phyloP scores from a whole-genome alignment of 768 basidiomycete genomes.

The Hygrocybe punicea region DNA sequence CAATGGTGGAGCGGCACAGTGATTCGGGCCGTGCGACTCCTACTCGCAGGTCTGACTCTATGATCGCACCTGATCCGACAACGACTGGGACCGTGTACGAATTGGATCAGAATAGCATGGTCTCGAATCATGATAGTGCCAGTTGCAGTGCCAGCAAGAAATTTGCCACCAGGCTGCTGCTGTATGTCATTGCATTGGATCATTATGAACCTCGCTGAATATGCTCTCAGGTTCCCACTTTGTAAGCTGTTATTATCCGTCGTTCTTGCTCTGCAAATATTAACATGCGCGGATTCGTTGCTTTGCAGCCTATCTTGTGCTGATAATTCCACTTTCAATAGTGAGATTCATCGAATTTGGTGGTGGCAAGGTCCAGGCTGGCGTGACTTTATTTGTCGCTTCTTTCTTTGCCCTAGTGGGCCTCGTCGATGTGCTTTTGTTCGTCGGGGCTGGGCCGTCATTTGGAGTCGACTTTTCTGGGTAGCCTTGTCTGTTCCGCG shows the following conservation, averaged over 20 bases:
- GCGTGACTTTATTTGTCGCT: not conserved
- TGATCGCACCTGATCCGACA: too few relatives aligned
- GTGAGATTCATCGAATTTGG: not conserved
- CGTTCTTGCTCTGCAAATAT: not conserved
- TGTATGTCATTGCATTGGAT: not conserved
- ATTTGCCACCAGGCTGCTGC: not conserved
- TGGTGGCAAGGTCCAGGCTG: not conserved
- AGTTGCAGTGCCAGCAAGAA: not conserved
- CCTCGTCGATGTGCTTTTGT: not conserved
- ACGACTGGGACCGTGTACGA: too few relatives aligned
- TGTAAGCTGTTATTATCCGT: not conserved
- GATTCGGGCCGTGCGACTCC: too few relatives aligned
- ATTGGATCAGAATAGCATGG: too few relatives aligned
- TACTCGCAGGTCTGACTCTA: too few relatives aligned
- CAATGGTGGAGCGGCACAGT: too few relatives aligned
- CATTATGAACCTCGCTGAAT: not conserved
- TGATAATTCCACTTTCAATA: not conserved
- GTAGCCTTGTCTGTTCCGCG: too few relatives aligned
- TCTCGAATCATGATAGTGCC: too few relatives aligned
- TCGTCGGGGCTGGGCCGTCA: not conserved
- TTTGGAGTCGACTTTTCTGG: not conserved
- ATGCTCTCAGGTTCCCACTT: not conserved
- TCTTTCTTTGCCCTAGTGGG: not conserved
- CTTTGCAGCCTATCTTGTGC: not conserved
- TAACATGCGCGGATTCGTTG: not conserved